Evolutionary conservation across 352 stramenopile species (phyloP).

Genomic region (Phytophthora uliginosa): DNA sequence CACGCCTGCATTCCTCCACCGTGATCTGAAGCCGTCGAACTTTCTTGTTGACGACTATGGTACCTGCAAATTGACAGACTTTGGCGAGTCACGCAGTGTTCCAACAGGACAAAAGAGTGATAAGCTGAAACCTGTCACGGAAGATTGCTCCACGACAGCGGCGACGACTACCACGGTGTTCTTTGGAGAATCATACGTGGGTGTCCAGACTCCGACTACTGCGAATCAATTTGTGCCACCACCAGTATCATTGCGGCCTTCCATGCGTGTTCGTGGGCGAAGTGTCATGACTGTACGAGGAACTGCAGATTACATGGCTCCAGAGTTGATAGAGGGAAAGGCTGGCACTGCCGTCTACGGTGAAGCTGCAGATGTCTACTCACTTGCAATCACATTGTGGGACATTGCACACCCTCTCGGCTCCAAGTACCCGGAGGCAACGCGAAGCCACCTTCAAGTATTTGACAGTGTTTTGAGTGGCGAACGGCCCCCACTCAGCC

Average conservation of each 20-base stretch:
- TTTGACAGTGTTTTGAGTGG: slow-evolving; percentile 76
- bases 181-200: slow-evolving; percentile 35
- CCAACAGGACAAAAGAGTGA: slow-evolving; percentile 31
- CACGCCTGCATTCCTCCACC: slow-evolving; percentile 74
- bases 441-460: slow-evolving; percentile 71
- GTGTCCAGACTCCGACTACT: slow-evolving; percentile 26
- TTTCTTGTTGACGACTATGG: slow-evolving; percentile 65
- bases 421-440: slow-evolving; percentile 74
- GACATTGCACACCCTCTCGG: slow-evolving; percentile 73
- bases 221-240: slow-evolving; percentile 23
- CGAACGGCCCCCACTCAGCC: slow-evolving; percentile 56
- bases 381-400: slow-evolving; percentile 83
- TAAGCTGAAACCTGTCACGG: slow-evolving; percentile 13
- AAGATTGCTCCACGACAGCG: slow-evolving; percentile 26
- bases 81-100: slow-evolving; percentile 64
- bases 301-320: slow-evolving; percentile 88
- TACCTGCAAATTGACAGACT: slow-evolving; percentile 68
- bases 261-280: slow-evolving; percentile 41
- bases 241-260: slow-evolving; percentile 29
- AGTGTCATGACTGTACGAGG: slow-evolving; percentile 78
- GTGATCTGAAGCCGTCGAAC: slow-evolving; percentile 78
- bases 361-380: slow-evolving; percentile 79
- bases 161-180: slow-evolving; percentile 26
- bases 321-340: slow-evolving; percentile 82
- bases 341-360: slow-evolving; percentile 74